Percentiles rank a stretch among this genome's conserved stretches.
Evolutionary conservation across 2,329 filamentous ascomycete genomes (phyloP).

Genomic region (Ophiostoma ulmi): DNA sequence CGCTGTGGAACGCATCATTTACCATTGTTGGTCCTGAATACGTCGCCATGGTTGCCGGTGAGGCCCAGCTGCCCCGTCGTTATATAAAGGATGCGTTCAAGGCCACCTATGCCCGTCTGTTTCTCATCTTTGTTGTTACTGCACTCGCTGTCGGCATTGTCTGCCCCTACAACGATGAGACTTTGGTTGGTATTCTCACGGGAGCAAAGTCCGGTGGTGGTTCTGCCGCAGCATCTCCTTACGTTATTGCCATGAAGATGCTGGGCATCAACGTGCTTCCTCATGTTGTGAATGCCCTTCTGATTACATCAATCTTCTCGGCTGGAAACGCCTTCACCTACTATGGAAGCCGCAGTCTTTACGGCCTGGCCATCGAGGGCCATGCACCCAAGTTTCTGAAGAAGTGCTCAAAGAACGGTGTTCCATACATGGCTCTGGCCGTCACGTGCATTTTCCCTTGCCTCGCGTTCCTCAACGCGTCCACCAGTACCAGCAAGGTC

Average conservation of each 20-base stretch:
- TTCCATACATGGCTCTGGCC: conserved; percentile 39
- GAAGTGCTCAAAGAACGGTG: conserved; percentile 35
- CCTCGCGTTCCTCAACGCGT: conserved; percentile 37
- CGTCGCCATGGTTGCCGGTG: conserved; percentile 63
- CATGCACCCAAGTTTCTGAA: conserved; percentile 39
- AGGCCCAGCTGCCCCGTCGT: conserved; percentile 61
- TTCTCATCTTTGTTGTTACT: conserved; percentile 62
- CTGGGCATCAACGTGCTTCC: conserved; percentile 64
- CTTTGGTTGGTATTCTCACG: conserved; percentile 34
- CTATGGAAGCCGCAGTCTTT: conserved; percentile 39
- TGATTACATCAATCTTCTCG: conserved; percentile 54
- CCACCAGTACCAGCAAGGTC: conserved; percentile 35
- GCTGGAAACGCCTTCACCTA: conserved; percentile 58
- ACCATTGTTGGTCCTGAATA: conserved; percentile 52
- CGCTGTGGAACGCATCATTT: conserved; percentile 38
- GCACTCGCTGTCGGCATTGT: conserved; percentile 63
- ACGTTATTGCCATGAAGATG: conserved; percentile 66
- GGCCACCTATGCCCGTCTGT: conserved; percentile 63
- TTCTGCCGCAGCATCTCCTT: conserved; percentile 51
- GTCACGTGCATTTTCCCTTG: conserved; percentile 36
- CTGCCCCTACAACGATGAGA: conserved; percentile 53
- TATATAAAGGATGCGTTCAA: conserved; percentile 63
- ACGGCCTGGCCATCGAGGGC: conserved; percentile 38
- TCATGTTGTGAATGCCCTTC: conserved; percentile 58
- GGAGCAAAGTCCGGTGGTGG: conserved; percentile 37